Percentiles rank a stretch among this genome's conserved stretches.
Conservation (phyloP, 805 yeast species). For the Cyberlindnera bimundalis region DNA sequence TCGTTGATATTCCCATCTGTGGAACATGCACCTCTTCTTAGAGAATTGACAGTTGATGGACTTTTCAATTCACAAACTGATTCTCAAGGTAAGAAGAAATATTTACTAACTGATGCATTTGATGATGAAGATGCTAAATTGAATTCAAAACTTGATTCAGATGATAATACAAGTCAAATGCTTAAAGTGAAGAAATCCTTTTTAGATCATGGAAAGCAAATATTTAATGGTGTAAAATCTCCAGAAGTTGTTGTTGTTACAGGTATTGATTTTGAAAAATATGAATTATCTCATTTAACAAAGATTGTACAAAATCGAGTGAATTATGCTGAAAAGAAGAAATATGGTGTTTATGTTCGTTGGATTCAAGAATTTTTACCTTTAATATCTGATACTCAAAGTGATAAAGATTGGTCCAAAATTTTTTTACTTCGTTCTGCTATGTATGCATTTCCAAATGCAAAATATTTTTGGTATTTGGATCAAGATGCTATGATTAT, state of each 20-base stretch:
- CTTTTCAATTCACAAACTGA: slow-evolving; percentile 49
- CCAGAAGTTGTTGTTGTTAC: slow-evolving; percentile 79
- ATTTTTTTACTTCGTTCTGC: slow-evolving; percentile 73
- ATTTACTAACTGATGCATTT: slow-evolving; percentile 33
- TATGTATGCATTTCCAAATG: slow-evolving; percentile 87
- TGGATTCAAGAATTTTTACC: slow-evolving; percentile 85
- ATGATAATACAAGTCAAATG: slow-evolving; percentile 32
- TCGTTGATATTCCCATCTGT: slow-evolving; percentile 69
- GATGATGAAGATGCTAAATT: slow-evolving; percentile 37
- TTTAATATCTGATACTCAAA: slow-evolving; percentile 38
- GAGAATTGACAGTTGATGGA: slow-evolving; percentile 50
- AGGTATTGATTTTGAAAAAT: slow-evolving; percentile 69
- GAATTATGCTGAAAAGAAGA: slow-evolving; percentile 79
- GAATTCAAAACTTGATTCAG: slow-evolving; percentile 35
- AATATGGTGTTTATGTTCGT: slow-evolving; percentile 79
- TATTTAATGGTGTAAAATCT: slow-evolving; percentile 35
- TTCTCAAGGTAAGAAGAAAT: slow-evolving; percentile 39
- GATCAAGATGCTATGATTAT: slow-evolving; percentile 77
- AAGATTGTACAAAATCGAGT: slow-evolving; percentile 80
- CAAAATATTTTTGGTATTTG: slow-evolving; percentile 88
- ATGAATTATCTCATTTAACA: slow-evolving; percentile 55
- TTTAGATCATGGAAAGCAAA: slow-evolving; percentile 62
- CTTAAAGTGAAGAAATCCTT: slow-evolving; percentile 51
- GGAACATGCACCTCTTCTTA: slow-evolving; percentile 61
- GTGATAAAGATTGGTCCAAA: slow-evolving; percentile 59